A percentile compares a stretch with the other conserved stretches of the same genome.
These are phyloP conservation scores for Cucurbita ficifolia DNA, from an alignment of 306 rosid genomes.

Conservation along the genomic window DNA sequence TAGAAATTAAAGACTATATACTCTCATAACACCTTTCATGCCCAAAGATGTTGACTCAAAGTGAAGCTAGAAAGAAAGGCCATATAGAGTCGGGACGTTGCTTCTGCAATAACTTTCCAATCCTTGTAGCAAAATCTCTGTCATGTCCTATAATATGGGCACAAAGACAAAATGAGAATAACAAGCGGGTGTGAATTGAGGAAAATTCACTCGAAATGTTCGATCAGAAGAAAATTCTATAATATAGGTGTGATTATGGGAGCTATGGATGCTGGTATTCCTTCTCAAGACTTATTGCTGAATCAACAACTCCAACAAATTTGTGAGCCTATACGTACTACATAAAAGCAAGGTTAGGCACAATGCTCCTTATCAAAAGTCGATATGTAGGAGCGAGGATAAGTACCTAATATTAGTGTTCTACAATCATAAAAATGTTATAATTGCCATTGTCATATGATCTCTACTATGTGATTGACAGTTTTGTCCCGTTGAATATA, in stretches of 20 bases:
- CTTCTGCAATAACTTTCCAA: slow-evolving; percentile 77
- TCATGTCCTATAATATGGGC: no score
- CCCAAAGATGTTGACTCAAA: neutral
- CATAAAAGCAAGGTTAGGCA: neutral
- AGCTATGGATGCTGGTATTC: slow-evolving; percentile 11
- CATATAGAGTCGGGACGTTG: slow-evolving; percentile 52
- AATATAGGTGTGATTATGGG: no score
- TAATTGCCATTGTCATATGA: slow-evolving; percentile 34
- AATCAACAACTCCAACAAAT: slow-evolving; percentile 56
- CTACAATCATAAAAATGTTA: slow-evolving; percentile 66
- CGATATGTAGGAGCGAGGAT: neutral
- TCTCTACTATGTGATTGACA: no score
- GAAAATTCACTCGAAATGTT: no score
- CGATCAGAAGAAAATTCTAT: no score
- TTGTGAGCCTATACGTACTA: slow-evolving; percentile 60
- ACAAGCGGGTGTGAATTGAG: no score
- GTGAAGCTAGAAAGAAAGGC: neutral
- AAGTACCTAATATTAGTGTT: slow-evolving; percentile 89
- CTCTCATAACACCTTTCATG: neutral
- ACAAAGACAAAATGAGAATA: no score
- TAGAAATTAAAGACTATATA: neutral
- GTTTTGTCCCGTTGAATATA: neutral
- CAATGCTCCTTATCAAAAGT: neutral
- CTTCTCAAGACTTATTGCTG: slow-evolving; percentile 78
- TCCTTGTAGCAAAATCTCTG: slow-evolving; percentile 16